These are phyloP conservation scores for Rhodamnia rubescens DNA, from an alignment of 345 rosid species.

Conservation along the genomic window DNA sequence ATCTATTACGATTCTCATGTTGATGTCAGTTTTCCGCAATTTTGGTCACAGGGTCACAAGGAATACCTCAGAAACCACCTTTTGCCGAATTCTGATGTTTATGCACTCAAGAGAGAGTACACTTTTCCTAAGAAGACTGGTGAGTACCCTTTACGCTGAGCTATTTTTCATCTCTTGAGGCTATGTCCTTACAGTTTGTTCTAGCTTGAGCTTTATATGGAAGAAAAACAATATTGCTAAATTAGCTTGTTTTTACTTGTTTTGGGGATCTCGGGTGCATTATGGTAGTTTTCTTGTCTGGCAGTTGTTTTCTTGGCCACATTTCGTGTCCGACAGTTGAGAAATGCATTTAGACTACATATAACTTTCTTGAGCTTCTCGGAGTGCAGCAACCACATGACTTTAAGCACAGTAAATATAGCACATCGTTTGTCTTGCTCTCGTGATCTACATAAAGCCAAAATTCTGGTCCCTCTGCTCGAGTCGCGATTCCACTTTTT, in stretches of 20 bases:
- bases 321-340: background rate
- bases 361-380: background rate
- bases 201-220: background rate
- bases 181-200: background rate
- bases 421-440: background rate
- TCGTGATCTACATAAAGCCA: background rate
- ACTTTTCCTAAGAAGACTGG: constrained; percentile 12
- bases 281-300: background rate
- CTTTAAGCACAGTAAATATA: background rate
- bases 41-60: constrained; percentile 6
- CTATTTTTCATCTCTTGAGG: background rate
- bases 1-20: background rate
- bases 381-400: background rate
- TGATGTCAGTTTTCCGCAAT: background rate
- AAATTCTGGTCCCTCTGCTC: background rate
- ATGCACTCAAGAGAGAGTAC: constrained; percentile 2
- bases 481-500: background rate
- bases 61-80: constrained; percentile 17
- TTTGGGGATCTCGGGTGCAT: background rate
- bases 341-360: background rate
- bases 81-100: constrained; percentile 9
- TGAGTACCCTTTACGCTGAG: background rate
- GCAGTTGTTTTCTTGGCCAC: background rate
- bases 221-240: background rate
- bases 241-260: background rate